Evolutionary conservation across 2,329 filamentous ascomycete genomes (phyloP).

Genomic region (Penicillium sp.): DNA sequence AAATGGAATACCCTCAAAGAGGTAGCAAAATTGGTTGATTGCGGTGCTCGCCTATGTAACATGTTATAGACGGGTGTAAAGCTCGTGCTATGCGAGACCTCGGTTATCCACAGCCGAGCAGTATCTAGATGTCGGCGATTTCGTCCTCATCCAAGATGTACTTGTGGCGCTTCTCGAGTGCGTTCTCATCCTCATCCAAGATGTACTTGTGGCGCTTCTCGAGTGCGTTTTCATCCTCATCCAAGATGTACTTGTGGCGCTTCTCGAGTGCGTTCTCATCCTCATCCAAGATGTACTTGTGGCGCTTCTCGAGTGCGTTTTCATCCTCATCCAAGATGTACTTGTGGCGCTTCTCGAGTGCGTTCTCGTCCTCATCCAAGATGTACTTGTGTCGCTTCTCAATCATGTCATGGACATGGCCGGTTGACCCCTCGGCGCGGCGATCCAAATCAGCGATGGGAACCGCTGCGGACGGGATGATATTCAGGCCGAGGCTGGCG

Average conservation of each 20-base stretch:
- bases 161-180: neutral
- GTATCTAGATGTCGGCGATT: neutral
- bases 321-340: neutral
- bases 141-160: neutral
- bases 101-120: neutral
- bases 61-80: neutral
- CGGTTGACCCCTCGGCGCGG: neutral
- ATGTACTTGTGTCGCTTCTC: neutral
- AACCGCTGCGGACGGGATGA: neutral
- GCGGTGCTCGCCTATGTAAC: neutral
- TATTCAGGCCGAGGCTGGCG: conserved; percentile 1
- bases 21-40: neutral
- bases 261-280: neutral
- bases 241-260: neutral
- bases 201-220: neutral
- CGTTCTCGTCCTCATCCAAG: neutral
- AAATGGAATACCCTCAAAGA: neutral
- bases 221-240: neutral
- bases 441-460: neutral
- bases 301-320: neutral
- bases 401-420: neutral
- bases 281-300: neutral
- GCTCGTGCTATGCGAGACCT: neutral
- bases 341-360: too few species aligned
- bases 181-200: neutral